Conservation (phyloP, 768 basidiomycete genomes). For the Saitozyma podzolica region DNA sequence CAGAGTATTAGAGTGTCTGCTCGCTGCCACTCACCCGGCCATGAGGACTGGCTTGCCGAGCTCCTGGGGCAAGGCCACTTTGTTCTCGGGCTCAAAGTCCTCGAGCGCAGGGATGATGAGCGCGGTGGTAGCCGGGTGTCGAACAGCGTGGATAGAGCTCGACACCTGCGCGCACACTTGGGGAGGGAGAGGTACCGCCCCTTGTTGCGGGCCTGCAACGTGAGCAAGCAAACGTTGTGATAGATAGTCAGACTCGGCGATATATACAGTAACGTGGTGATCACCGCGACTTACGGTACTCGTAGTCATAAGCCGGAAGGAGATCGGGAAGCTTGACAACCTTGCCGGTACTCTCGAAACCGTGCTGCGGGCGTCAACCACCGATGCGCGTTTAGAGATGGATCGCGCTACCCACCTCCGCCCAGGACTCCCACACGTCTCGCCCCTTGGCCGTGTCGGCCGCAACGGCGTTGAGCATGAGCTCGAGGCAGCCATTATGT, state of each 20-base stretch:
- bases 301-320: conserved; percentile 27
- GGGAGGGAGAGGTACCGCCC: conserved; percentile 10
- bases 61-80: conserved; percentile 11
- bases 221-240: no score
- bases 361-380: conserved; percentile 8
- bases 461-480: background rate
- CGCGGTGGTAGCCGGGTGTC: conserved; percentile 8
- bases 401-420: background rate
- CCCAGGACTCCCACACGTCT: background rate
- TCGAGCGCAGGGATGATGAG: conserved; percentile 13
- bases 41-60: conserved; percentile 18
- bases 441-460: no score
- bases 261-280: background rate
- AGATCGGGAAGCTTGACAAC: conserved; percentile 24
- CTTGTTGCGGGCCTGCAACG: conserved; percentile 10
- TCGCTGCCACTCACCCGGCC: conserved; percentile 24
- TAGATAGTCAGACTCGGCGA: no score
- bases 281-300: conserved; percentile 6
- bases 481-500: conserved; percentile 9
- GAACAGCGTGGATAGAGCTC: conserved; percentile 4
- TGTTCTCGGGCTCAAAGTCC: conserved; percentile 20
- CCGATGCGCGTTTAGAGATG: no score
- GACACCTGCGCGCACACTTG: background rate
- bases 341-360: conserved; percentile 14
- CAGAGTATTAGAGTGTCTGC: no score